Percentiles rank a stretch among this genome's conserved stretches.
Conservation (phyloP, 345 rosid genomes). For the Hypericum androsaemum region DNA sequence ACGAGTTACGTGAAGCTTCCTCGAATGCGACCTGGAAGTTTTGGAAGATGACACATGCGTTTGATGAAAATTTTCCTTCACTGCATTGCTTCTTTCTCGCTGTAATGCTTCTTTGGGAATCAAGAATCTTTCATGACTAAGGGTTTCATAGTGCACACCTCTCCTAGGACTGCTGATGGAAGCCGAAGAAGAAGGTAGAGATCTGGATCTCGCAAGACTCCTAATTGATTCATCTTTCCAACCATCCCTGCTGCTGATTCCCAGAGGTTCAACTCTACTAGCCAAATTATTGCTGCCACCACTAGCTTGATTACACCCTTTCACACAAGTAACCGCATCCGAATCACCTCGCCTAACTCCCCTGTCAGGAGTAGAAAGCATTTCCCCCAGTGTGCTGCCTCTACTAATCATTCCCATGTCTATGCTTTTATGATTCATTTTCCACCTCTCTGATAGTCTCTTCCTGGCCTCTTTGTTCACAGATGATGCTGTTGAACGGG, state of each 20-base stretch:
- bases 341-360: slow-evolving; percentile 37
- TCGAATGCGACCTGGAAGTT: slow-evolving; percentile 29
- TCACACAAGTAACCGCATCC: slow-evolving; percentile 22
- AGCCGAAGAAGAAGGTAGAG: slow-evolving; percentile 55
- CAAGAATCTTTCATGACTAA: slow-evolving; percentile 32
- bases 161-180: slow-evolving; percentile 32
- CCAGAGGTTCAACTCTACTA: slow-evolving; percentile 49
- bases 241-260: slow-evolving; percentile 94
- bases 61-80: slow-evolving; percentile 30
- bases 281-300: slow-evolving; percentile 18
- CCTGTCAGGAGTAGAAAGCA: slow-evolving; percentile 71
- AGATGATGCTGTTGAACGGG: slow-evolving; percentile 51
- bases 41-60: slow-evolving; percentile 32
- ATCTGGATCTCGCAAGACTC: slow-evolving; percentile 53
- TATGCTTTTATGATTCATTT: slow-evolving; percentile 51
- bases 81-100: slow-evolving; percentile 38
- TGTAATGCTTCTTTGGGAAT: slow-evolving; percentile 34
- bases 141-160: slow-evolving; percentile 28
- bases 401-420: slow-evolving; percentile 42
- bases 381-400: slow-evolving; percentile 77
- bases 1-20: slow-evolving; percentile 28
- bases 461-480: slow-evolving; percentile 77
- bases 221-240: slow-evolving; percentile 58
- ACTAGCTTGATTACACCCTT: slow-evolving; percentile 23
- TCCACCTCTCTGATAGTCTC: slow-evolving; percentile 98